Evolutionary conservation across 805 yeast species (phyloP), one percentile per base, ranked within the genome.

Genomic region (Groenewaldozyma tartarivorans): DNA sequence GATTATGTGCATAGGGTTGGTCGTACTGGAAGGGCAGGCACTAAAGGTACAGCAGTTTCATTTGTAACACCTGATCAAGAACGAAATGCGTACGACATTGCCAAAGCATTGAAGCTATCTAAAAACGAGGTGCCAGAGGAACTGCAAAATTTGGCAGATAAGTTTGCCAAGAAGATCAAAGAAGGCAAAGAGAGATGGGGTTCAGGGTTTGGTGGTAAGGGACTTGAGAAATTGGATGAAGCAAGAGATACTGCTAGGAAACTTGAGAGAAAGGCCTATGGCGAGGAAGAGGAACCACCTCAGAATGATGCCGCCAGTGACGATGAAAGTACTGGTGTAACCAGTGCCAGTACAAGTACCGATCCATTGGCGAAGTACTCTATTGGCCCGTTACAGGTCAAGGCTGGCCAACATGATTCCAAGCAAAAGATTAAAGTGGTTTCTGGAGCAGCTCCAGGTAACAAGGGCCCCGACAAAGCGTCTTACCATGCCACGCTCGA

Each of bases 1-100:
- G 97, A 92, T 57, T 92, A 92, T 55, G 90, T 92, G 9, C 98
- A 92, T 62, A 72, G 97, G 5, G 95, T 88, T 1, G 98, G 98
- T 0, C 68, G 98, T 43, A 92, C 98, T 0, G 98, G 96, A 0
- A 69, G 98, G 45, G 97, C 96, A 1, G 92, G 92, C 0, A 70
- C 71, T 27, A 63, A 61, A 2, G 98, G 98, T 2, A 66, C 66
- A 1, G 81, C 81, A n/a, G 66, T 86, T 3, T 82, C 96, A 0
- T 74, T 90, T 48, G 65, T 92, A 3, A 64, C 77, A 1, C 63
- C 72, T 0, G 62, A 63, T 17, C 87, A 87, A 53, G 80, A 72
- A 30, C 64, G 80, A 41, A 68, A 74, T 15, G 83, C 86, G 1
- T 62, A 70, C 17, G 94, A 82, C 54, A 67, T 87, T 15, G 75